Base-by-base conservation (phyloP, 2,329 filamentous ascomycete genomes). In the Aschersonia sp. region DNA sequence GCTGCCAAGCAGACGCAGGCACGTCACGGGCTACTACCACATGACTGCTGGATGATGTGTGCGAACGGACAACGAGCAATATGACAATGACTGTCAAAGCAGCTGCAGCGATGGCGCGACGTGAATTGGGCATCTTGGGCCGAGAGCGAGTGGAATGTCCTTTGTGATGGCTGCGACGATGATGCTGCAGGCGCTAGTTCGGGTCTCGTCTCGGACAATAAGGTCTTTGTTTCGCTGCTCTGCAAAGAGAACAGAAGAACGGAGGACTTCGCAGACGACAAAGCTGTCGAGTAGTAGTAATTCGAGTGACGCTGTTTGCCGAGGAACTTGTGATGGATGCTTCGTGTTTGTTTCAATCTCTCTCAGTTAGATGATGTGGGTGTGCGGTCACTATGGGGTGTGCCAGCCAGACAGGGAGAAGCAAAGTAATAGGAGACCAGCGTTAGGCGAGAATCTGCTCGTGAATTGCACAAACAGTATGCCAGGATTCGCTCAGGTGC, bases 71-170 rank as follows among this genome's bases (percentile, higher is more conserved):
- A 53, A 88, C 72, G 54, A 89, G 66, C 65, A 81, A 80, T 65
- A 89, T 71, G 57, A 85, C 69, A 30, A 78, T 75, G 55, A 91
- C 62, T 53, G 89, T 64, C 60, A 82, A 75, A 56, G 77, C 74
- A 45, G 87, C 85, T 48, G 82, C 75, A 56, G 87, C 68, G 52
- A 94, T 64, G 59, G 85, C 84, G 66, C 85, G 83, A 59, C 81
- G 78, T 61, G 85, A 86, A 59, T 84, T 85, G 62, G 89, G 75
- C 87, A 94, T 94, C 50, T 59, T 55, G 48, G 47, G 51, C 47
- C 43, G 32, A 29, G n/a, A 29, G 31, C 3, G 40, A 42, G 20
- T 42, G 40, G 4, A 3, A 38, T 38, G 32, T 12, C 7, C 35
- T 38, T 12, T 38, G 7, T 4, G 35, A 12, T 2, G 12, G 35